A percentile compares a stretch with the other conserved stretches of the same genome.
These are phyloP conservation scores for Pseudocercospora eumusae DNA, from an alignment of 2,329 filamentous ascomycete genomes.

Conservation along the genomic window DNA sequence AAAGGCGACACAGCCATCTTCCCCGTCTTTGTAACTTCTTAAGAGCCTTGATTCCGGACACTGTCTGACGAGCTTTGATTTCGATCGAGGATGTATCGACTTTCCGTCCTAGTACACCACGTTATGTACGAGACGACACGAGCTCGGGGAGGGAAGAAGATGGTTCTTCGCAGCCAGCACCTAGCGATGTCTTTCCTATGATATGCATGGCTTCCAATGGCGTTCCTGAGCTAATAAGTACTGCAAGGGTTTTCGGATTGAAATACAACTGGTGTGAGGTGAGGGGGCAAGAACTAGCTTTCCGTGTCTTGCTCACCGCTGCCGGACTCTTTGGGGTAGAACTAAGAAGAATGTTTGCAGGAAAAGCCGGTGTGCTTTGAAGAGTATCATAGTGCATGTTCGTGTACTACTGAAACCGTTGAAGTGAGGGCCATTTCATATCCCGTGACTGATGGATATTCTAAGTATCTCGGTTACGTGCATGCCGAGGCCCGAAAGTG, in stretches of 20 bases:
- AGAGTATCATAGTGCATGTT: not conserved
- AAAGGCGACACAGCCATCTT: conserved; percentile 25
- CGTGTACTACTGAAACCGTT: conserved; percentile 11
- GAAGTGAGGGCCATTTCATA: conserved; percentile 4
- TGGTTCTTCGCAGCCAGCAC: conserved; percentile 46
- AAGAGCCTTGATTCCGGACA: conserved; percentile 60
- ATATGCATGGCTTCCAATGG: conserved; percentile 38
- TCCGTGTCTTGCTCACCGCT: conserved; percentile 8
- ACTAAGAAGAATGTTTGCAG: no score
- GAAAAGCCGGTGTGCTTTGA: not conserved
- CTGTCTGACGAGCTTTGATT: conserved; percentile 58
- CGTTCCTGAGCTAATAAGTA: conserved; percentile 2
- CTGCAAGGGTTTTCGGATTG: not conserved
- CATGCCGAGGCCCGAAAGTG: not conserved
- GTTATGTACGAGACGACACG: no score
- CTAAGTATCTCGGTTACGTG: not conserved
- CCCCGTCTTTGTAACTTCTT: conserved; percentile 40
- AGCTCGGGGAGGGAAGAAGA: no score
- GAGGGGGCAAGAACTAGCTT: conserved; percentile 1
- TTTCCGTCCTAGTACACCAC: conserved; percentile 76
- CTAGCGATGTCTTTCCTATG: conserved; percentile 46
- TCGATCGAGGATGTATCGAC: conserved; percentile 68
- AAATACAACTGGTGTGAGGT: not conserved
- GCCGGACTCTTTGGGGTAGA: no score
- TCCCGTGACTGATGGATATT: conserved; percentile 3